phyloP scores from a whole-genome alignment of 768 basidiomycete species.

The Leccinum disarticulatum region DNA sequence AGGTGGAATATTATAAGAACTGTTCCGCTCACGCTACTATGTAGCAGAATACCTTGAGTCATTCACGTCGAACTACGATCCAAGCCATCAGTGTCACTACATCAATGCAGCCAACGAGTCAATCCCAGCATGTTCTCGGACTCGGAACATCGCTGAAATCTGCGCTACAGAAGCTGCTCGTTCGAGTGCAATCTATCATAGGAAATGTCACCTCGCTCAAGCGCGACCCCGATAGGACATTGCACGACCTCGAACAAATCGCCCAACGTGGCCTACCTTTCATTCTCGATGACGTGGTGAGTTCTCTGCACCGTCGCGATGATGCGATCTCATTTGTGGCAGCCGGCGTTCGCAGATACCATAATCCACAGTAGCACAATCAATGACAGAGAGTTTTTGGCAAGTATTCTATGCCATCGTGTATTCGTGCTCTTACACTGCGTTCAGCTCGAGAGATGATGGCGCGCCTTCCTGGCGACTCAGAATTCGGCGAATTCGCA shows the following conservation, averaged over 20 bases:
- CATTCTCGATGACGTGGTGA: conserved; percentile 28
- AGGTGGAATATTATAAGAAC: too few relatives aligned
- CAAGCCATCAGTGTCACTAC: too few relatives aligned
- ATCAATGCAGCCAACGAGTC: too few relatives aligned
- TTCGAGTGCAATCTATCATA: conserved; percentile 6
- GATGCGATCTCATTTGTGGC: too few relatives aligned
- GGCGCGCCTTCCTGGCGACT: conserved; percentile 46
- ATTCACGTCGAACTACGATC: too few relatives aligned
- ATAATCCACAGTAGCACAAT: conserved; percentile 41
- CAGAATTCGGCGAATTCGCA: conserved; percentile 33
- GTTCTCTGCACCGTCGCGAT: conserved; percentile 2
- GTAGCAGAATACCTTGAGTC: too few relatives aligned
- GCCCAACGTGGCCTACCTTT: conserved; percentile 27
- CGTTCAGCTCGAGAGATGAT: conserved; percentile 67
- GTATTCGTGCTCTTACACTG: conserved; percentile 8
- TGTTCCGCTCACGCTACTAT: too few relatives aligned
- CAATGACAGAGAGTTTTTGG: conserved; percentile 64
- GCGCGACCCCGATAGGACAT: conserved; percentile 7
- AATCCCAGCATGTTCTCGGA: too few relatives aligned
- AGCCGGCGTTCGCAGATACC: conserved; percentile 54
- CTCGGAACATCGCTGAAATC: background rate
- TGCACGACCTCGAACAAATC: conserved; percentile 32
- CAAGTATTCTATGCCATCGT: conserved; percentile 29
- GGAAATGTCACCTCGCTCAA: background rate
- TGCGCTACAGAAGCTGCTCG: conserved; percentile 16